phyloP scores from a whole-genome alignment of 1,139 yeast genomes.

The Pichia norvegensis region DNA sequence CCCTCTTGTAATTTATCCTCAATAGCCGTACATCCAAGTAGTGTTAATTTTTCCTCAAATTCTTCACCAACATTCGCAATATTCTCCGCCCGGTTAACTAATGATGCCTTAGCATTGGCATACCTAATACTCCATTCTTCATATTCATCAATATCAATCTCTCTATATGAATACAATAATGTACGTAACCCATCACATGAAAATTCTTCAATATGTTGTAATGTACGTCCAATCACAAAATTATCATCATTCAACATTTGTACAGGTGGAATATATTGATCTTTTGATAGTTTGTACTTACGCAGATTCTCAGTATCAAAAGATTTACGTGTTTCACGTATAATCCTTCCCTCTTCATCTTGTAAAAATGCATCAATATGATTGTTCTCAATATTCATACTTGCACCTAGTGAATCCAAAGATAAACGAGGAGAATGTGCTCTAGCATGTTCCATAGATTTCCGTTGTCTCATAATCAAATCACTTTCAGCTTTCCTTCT shows the following conservation, averaged over 20 bases:
- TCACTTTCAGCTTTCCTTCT: conserved; percentile 82
- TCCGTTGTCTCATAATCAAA: conserved; percentile 46
- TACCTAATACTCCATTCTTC: conserved; percentile 60
- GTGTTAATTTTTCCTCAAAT: conserved; percentile 57
- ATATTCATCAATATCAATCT: conserved; percentile 56
- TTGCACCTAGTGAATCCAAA: conserved; percentile 4
- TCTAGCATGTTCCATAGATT: conserved; percentile 13
- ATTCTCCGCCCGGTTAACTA: conserved; percentile 55
- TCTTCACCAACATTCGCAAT: conserved; percentile 68
- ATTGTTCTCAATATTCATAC: conserved; percentile 7
- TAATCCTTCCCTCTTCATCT: conserved; percentile 55
- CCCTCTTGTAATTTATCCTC: conserved; percentile 96
- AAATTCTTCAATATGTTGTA: conserved; percentile 87
- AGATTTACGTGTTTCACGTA: conserved; percentile 53
- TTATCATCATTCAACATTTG: conserved; percentile 64
- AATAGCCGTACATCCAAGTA: conserved; percentile 92
- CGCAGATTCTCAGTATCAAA: conserved; percentile 54
- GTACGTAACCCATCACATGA: conserved; percentile 94
- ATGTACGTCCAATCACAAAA: conserved; percentile 70
- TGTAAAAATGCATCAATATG: conserved; percentile 36
- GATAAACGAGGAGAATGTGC: conserved; percentile 13
- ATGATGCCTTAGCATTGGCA: conserved; percentile 68
- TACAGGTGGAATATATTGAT: conserved; percentile 47
- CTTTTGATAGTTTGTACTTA: conserved; percentile 37
- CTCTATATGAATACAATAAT: conserved; percentile 69